Evolutionary conservation across 2,329 filamentous ascomycete species (phyloP).

Genomic region (Sclerotiophoma versabilis): DNA sequence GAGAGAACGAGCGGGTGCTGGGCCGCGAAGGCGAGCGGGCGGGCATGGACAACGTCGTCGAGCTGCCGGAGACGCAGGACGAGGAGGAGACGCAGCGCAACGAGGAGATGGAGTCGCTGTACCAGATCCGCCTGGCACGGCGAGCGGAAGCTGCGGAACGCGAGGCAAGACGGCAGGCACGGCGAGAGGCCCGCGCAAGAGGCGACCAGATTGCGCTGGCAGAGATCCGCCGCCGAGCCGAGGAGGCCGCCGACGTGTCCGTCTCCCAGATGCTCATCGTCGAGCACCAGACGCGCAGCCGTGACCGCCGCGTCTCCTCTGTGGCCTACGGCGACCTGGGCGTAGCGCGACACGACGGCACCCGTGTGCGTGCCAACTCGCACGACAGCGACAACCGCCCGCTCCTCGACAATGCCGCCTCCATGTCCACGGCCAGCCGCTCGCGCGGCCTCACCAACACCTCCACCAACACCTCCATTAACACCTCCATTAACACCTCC

Average conservation of each 20-base stretch:
- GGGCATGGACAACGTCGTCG: constrained; percentile 89
- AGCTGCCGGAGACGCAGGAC: constrained; percentile 80
- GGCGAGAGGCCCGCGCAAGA: constrained; percentile 74
- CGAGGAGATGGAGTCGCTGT: constrained; percentile 90
- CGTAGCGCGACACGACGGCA: constrained; percentile 78
- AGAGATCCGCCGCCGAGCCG: constrained; percentile 60
- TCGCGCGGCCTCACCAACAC: constrained; percentile 36
- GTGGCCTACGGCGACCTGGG: constrained; percentile 81
- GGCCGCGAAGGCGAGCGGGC: constrained; percentile 89
- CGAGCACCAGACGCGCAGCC: constrained; percentile 66
- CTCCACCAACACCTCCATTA: constrained; percentile 21
- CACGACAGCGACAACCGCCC: constrained; percentile 75
- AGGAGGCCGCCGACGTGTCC: constrained; percentile 50
- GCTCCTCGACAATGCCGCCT: constrained; percentile 74
- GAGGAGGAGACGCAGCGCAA: constrained; percentile 81
- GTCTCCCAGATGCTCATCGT: constrained; percentile 58
- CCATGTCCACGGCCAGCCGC: constrained; percentile 55
- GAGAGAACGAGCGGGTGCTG: constrained; percentile 80
- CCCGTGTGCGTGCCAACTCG: constrained; percentile 75
- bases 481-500: constrained; percentile 32
- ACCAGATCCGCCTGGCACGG: constrained; percentile 83
- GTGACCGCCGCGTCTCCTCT: constrained; percentile 73
- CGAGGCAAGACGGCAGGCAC: constrained; percentile 73
- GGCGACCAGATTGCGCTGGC: constrained; percentile 75
- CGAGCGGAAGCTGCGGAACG: constrained; percentile 78